Evolutionary conservation across 2,329 filamentous ascomycete genomes (phyloP), one percentile per base, ranked within the genome.

Genomic region (Seiridium unicorne): DNA sequence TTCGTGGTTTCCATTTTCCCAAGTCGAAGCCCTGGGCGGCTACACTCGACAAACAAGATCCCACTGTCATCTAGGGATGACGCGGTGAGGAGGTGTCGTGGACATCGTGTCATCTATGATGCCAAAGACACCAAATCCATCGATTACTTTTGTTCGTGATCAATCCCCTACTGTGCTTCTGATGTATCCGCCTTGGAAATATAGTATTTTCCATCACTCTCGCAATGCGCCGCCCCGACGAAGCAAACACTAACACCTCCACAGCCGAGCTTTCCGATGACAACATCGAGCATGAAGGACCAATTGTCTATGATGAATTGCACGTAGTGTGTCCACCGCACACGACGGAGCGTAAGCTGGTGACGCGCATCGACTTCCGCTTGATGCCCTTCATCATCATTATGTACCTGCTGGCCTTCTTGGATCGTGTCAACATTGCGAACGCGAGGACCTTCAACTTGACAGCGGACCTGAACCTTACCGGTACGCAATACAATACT

Each of bases 361-460:
- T 91, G 77, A 74, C 81, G 62, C 89, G 88, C 74, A 88, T 93
- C 69, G 91, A 93, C 72, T 72, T 87, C 64, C 86, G 84, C 65
- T 81, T 94, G 56, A 78, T 94, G 57, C 91, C 91, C 0, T 89
- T 89, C 65, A 79, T 94, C 58, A 89, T 85, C 70, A 78, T 93
- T 62, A 79, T 93, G 72, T 73, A 73, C 56, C 67, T 73, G 5
- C 61, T 73, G 35, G 72, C 72, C 7, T 73, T 72, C 61, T 62
- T 69, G 70, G 82, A 89, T 71, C 81, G 90, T 53, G 89, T 93
- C 70, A 94, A 93, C 71, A 91, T 94, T 68, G 88, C 87, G 73
- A 93, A 93, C 74, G 91, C 90, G 35, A 84, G 83, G 48, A 81
- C 90, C 51, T 91, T 91, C 63, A 81, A 83, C 46, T 78, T 94